Base-by-base conservation (phyloP, 2,329 filamentous ascomycete species). In the Conoideocrella luteorostrata region DNA sequence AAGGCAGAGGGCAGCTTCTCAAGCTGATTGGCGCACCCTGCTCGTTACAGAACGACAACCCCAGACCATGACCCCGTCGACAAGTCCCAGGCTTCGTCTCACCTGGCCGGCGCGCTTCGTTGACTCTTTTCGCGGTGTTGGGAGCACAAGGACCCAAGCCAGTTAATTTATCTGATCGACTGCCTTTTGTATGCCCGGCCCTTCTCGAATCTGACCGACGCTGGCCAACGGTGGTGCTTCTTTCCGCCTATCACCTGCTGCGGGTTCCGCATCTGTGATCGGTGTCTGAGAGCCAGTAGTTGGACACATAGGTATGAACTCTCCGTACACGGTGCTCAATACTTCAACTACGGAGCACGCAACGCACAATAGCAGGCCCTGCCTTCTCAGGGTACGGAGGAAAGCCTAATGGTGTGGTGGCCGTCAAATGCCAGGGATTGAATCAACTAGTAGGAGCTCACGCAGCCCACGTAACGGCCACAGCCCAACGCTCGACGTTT, bases 41-140 rank as follows among this genome's bases (percentile, higher is more conserved):
- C 20, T 13, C 37, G 41, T 43, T 24, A 43, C 41, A 38, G 34
- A 43, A 29, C 34, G 33, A 29, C 40, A 28, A 42, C 40, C 32
- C 22, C 39, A 33, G 40, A 28, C 40, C 40, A 26, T 35, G 24
- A 24, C n/a, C 39, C 17, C 29, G 38, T 32, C 28, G 24, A 41
- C 28, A 41, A n/a, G 23, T 24, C 34, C 22, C 39, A 11, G n/a
- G 13, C 22, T 22, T 18, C 30, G 30, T 21, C 39, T 41, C 39
- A 34, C 39, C 22, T 30, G 24, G 15, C n/a, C n/a, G n/a, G n/a
- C n/a, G 15, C 34, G 15, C 32, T 33, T 30, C 40, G 17, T 35
- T 28, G 40, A 42, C 40, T 42, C 40, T 23, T 28, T 29, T 32
- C 40, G 34, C 21, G 30, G 12, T 18, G 1, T n/a, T 35, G 15